These are phyloP conservation scores for Leptographium radiaticola DNA, from an alignment of 2,329 filamentous ascomycete genomes.

Conservation along the genomic window DNA sequence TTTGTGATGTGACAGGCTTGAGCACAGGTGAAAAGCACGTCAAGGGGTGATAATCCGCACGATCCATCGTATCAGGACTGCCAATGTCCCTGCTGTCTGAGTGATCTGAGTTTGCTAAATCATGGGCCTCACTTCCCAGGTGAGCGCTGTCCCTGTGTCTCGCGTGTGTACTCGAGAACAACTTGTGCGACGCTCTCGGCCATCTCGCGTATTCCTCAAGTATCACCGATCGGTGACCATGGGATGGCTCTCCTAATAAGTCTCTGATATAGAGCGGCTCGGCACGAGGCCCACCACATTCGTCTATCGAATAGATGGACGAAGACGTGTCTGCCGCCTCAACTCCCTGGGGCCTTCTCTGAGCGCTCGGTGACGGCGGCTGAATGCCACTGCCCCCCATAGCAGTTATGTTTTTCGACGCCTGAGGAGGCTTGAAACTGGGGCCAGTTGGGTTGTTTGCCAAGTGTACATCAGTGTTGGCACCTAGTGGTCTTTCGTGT, in stretches of 20 bases:
- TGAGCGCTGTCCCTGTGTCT: background rate
- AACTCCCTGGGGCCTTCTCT: background rate
- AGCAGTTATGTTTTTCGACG: too few relatives aligned
- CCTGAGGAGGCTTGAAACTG: too few relatives aligned
- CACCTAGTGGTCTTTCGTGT: too few relatives aligned
- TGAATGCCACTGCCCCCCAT: background rate
- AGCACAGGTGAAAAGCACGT: constrained; percentile 27
- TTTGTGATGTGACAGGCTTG: constrained; percentile 20
- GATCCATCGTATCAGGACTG: background rate
- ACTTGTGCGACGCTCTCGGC: constrained; percentile 7
- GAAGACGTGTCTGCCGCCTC: constrained; percentile 13
- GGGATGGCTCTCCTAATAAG: background rate
- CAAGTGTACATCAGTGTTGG: too few relatives aligned
- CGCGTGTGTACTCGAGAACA: background rate
- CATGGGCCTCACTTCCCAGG: background rate
- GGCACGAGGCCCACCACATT: constrained; percentile 9
- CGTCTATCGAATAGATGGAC: constrained; percentile 21
- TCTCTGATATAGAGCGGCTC: constrained; percentile 17
- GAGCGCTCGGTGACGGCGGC: background rate
- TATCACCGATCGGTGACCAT: constrained; percentile 1
- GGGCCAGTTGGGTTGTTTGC: too few relatives aligned
- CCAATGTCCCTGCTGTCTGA: background rate
- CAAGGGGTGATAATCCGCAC: constrained; percentile 27
- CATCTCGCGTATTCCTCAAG: constrained; percentile 10
- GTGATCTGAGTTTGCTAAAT: background rate